Base-by-base conservation (phyloP, 140 eudicot genomes). In the Anethum foeniculum region DNA sequence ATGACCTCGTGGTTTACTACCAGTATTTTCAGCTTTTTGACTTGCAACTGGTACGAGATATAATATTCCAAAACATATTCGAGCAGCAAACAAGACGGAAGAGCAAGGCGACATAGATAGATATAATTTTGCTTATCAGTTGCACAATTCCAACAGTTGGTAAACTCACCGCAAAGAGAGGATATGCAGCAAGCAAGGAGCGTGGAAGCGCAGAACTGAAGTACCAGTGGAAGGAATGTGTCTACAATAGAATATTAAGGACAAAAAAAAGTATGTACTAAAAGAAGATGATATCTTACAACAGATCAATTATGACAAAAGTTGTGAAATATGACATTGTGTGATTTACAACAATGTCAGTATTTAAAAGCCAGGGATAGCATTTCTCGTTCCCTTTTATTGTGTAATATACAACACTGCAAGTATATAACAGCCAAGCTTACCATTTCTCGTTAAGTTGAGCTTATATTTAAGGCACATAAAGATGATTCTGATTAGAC, bases 151-250 rank as follows among this genome's bases (percentile, higher is more conserved):
- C 38, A 34, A 67, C n/a, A 58, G 68, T 43, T 81, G 36, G 52
- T 44, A 62, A 25, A 85, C 96, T 90, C 89, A 95, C 99, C 90
- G 85, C 69, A 88, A 87, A 88, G 46, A 96, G 98, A 46, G 97
- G 99, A 88, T 93, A 96, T 54, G 99, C 98, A 86, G 84, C 93
- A 79, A 93, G 90, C 82, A 96, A 85, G 13, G 99, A 93, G 71
- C 97, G 93, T 58, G 99, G 99, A 77, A 96, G 96, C 52, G 98
- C 99, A 62, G 99, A 96, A 85, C 97, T 93, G 86, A 89, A 96
- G 91, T 96, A 96, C 99, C 99, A 96, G 82, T 93, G 92, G 83
- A 92, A 96, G 72, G 98, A 91, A 76, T 93, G 97, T 16, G 94
- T 90, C 99, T 92, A 81, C 80, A 46, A 62, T 79, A 51, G 51